Evolutionary conservation across 192 early-diverging fungal genomes (phyloP).

Genomic region (Chytriomyces hyalinus): DNA sequence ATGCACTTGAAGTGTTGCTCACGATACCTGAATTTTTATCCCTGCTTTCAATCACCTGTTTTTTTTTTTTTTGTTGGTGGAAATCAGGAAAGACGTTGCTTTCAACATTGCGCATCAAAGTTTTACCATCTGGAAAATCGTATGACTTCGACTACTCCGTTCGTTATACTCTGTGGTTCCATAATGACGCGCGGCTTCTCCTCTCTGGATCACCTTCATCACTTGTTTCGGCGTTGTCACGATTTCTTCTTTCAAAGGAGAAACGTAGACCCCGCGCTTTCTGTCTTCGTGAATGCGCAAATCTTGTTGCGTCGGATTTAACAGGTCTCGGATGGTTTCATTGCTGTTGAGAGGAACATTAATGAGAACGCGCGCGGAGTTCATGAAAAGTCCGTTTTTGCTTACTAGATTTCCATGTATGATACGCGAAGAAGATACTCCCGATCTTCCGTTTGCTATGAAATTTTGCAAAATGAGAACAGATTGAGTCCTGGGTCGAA

Average conservation of each 20-base stretch:
- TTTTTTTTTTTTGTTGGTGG: neutral
- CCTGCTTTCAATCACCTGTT: conserved; percentile 52
- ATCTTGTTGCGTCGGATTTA: conserved; percentile 77
- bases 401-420: conserved; percentile 87
- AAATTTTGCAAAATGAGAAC: neutral
- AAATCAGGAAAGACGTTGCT: neutral
- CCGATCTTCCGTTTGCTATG: conserved; percentile 58
- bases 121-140: conserved; percentile 84
- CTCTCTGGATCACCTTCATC: conserved; percentile 73
- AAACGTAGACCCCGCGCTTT: conserved; percentile 76
- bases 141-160: conserved; percentile 86
- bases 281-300: conserved; percentile 80
- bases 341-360: conserved; percentile 50
- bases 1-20: conserved; percentile 11
- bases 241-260: conserved; percentile 73
- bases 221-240: conserved; percentile 75
- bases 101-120: conserved; percentile 5
- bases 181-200: conserved; percentile 80
- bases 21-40: conserved; percentile 50
- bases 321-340: conserved; percentile 83
- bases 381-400: neutral
- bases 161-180: conserved; percentile 90
- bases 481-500: neutral
- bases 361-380: neutral
- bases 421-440: conserved; percentile 90